Percentiles rank a stretch among this genome's conserved stretches.
phyloP scores from a whole-genome alignment of 106 monocot genomes.

The Allium sativum region DNA sequence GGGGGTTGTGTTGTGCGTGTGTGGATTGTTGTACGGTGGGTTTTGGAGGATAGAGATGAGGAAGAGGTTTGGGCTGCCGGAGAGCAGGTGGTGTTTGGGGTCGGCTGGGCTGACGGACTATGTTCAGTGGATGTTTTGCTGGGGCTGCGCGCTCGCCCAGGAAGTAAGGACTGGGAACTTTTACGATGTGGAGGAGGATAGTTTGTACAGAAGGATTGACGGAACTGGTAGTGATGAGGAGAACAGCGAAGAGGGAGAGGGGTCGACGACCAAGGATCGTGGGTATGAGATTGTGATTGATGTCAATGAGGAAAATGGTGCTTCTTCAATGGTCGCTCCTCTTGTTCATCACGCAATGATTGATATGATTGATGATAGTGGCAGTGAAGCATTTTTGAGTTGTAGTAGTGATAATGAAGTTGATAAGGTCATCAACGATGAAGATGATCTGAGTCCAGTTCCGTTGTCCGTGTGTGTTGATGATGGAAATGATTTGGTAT shows the following conservation, averaged over 20 bases:
- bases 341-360: too few relatives aligned
- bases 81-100: constrained; percentile 18
- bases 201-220: constrained; percentile 4
- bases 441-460: too few relatives aligned
- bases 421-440: too few relatives aligned
- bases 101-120: constrained; percentile 11
- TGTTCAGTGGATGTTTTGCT: constrained; percentile 28
- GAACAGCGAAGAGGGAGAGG: neutral
- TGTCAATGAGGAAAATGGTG: neutral
- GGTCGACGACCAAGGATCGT: neutral
- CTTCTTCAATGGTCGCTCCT: too few relatives aligned
- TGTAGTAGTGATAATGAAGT: too few relatives aligned
- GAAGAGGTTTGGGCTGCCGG: constrained; percentile 34
- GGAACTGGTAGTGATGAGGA: constrained; percentile 3
- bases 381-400: too few relatives aligned
- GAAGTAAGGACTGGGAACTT: constrained; percentile 35
- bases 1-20: constrained; percentile 27
- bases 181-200: constrained; percentile 29
- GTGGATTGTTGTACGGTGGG: constrained; percentile 41
- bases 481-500: too few relatives aligned
- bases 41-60: constrained; percentile 51
- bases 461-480: too few relatives aligned
- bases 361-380: too few relatives aligned
- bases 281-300: constrained; percentile 5
- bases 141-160: constrained; percentile 41